Evolutionary conservation across 1,284 basidiomycete species (phyloP), one percentile per base, ranked within the genome.

Genomic region (Heterobasidion parviporum): DNA sequence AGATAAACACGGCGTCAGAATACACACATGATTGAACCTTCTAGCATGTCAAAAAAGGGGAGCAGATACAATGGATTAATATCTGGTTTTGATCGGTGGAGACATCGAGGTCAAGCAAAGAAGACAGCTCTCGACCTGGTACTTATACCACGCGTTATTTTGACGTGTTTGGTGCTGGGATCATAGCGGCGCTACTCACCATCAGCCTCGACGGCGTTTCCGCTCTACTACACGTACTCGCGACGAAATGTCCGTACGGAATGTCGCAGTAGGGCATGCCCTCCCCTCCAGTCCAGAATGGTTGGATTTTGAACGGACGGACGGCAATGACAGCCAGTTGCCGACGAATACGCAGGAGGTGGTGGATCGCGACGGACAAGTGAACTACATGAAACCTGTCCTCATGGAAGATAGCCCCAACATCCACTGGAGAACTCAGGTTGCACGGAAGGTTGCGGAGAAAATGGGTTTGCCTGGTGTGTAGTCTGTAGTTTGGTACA

Each of bases 371-470:
- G 79, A 81, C 6, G 84, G 85, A 3, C 70, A 81, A 53, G 82
- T 91, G 34, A 90, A 91, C 63, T 91, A 70, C 67, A 85, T 85
- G 78, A 73, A 79, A 12, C 72, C 72, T 1, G 66, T 86, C 1
- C 66, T 64, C 5, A 59, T 78, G 14, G 78, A 85, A 46, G 78
- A 84, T 50, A 65, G 72, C 20, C 64, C 75, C 14, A 63, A 72
- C 43, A 68, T 85, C 44, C 78, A 78, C 64, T 92, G 89, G 89
- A 76, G 88, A 43, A 64, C 73, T 6, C 65, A 70, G 38, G 73
- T 83, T 33, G 89, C 76, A 1, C 70, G 73, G 43, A 78, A 80
- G 33, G 67, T 89, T 8, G 84, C 85, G 4, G 67, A 77, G 26
- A 72, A 74, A 14, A 61, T 82, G 55, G 70, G 74, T 12, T 71